phyloP scores from a whole-genome alignment of 73 alveolate genomes.

The Symbiodinium pilosum region DNA sequence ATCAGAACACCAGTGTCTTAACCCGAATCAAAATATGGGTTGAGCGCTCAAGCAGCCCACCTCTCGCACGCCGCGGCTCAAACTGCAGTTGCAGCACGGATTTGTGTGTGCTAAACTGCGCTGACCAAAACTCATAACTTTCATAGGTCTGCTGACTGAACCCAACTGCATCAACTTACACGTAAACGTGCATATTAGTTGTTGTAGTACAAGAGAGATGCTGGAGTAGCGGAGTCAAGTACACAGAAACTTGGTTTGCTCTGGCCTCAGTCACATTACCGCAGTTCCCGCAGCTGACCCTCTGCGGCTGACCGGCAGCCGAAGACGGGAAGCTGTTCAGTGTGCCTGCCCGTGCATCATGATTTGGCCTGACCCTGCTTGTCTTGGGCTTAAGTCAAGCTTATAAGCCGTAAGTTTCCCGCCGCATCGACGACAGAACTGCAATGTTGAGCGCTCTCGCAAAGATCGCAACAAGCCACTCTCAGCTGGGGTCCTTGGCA shows the following conservation, averaged over 20 bases:
- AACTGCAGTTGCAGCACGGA: not conserved
- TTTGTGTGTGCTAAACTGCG: too few relatives aligned
- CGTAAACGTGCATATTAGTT: not conserved
- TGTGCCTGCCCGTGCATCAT: slow-evolving; percentile 62
- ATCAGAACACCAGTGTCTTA: too few relatives aligned
- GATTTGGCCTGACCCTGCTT: too few relatives aligned
- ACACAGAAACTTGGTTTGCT: not conserved
- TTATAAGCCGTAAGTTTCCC: not conserved
- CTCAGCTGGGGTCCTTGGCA: not conserved
- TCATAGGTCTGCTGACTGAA: not conserved
- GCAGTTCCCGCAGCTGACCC: slow-evolving; percentile 90
- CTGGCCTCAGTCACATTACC: slow-evolving; percentile 72
- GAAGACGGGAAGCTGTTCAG: slow-evolving; percentile 80
- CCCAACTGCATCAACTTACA: not conserved
- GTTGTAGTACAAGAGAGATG: too few relatives aligned
- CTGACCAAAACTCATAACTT: not conserved
- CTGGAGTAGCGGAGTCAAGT: not conserved
- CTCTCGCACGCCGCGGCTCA: slow-evolving; percentile 20
- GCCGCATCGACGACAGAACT: slow-evolving; percentile 66
- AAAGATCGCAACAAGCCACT: not conserved
- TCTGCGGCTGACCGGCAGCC: slow-evolving; percentile 63
- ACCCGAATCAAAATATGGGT: too few relatives aligned
- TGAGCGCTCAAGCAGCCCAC: too few relatives aligned
- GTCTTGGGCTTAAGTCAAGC: too few relatives aligned
- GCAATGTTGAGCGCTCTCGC: slow-evolving; percentile 61